Conservation (phyloP, 345 rosid species). For the Boechera divaricarpa region DNA sequence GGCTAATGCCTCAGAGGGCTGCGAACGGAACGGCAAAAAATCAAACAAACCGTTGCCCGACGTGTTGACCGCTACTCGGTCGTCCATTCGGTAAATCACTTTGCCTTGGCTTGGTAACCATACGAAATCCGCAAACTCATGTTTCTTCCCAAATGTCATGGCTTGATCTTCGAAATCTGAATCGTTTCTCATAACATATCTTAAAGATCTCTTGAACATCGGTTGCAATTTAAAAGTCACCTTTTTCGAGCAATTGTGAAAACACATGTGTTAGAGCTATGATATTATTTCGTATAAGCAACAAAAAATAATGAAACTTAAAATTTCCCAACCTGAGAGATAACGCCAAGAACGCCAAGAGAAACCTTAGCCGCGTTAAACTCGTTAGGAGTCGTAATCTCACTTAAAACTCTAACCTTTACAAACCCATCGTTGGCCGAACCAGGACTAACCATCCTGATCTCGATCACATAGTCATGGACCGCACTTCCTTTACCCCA, state of each 20-base stretch:
- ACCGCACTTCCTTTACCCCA: constrained; percentile 81
- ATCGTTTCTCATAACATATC: constrained; percentile 51
- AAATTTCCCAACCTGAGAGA: constrained; percentile 62
- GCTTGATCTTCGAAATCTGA: constrained; percentile 57
- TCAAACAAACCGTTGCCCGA: constrained; percentile 67
- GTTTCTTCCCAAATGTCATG: constrained; percentile 55
- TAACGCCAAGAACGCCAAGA: constrained; percentile 86
- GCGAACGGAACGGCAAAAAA: constrained; percentile 63
- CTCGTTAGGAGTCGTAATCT: constrained; percentile 41
- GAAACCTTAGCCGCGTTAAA: constrained; percentile 77
- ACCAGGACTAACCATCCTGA: constrained; percentile 68
- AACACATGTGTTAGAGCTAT: not conserved
- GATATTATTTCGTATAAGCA: not conserved
- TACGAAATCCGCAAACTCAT: constrained; percentile 74
- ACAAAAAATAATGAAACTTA: not conserved
- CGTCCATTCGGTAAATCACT: constrained; percentile 68
- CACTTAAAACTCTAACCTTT: constrained; percentile 52
- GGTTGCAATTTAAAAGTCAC: constrained; percentile 70
- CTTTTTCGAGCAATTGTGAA: constrained; percentile 34
- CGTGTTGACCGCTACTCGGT: constrained; percentile 52
- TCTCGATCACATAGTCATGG: constrained; percentile 66
- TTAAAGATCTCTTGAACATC: constrained; percentile 70
- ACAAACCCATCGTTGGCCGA: constrained; percentile 53
- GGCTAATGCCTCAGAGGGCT: constrained; percentile 48
- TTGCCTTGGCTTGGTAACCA: constrained; percentile 79